phyloP scores from a whole-genome alignment of 768 basidiomycete genomes.

The Tylopilus sp. region DNA sequence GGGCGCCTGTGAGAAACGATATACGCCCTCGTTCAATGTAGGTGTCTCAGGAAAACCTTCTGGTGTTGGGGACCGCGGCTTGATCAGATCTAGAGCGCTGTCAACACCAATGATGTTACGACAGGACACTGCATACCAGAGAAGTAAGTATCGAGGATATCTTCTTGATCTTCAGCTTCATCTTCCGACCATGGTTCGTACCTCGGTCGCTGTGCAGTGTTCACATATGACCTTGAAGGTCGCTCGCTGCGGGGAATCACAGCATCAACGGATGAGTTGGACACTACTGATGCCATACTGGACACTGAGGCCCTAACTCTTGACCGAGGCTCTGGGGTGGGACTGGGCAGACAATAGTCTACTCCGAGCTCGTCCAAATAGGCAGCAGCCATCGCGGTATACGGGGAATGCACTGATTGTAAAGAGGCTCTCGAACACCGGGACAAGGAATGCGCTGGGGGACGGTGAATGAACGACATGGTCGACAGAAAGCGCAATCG shows the following conservation, averaged over 20 bases:
- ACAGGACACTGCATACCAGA: constrained; percentile 26
- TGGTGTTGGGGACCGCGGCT: constrained; percentile 10
- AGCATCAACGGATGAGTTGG: constrained; percentile 56
- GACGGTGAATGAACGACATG: constrained; percentile 6
- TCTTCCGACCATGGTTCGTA: constrained; percentile 23
- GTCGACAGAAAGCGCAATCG: not conserved
- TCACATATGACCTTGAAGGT: constrained; percentile 8
- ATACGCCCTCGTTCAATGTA: constrained; percentile 7
- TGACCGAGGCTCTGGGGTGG: constrained; percentile 15
- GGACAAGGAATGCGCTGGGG: constrained; percentile 15
- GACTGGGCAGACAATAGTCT: constrained; percentile 26
- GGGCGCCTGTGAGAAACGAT: constrained; percentile 7
- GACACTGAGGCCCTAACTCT: constrained; percentile 41
- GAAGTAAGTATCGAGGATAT: constrained; percentile 44
- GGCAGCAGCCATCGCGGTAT: constrained; percentile 15
- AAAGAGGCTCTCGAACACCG: constrained; percentile 26
- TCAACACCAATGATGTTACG: not conserved
- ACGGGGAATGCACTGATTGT: constrained; percentile 33
- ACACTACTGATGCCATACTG: constrained; percentile 56
- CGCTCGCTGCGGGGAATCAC: constrained; percentile 42
- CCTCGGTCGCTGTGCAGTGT: constrained; percentile 10
- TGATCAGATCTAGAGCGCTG: constrained; percentile 21
- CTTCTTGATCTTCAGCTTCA: constrained; percentile 28
- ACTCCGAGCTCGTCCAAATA: constrained; percentile 32
- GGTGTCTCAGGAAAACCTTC: constrained; percentile 22